These are phyloP conservation scores for Desmodesmus armatus DNA, from an alignment of 139 green algal species.

Conservation along the genomic window DNA sequence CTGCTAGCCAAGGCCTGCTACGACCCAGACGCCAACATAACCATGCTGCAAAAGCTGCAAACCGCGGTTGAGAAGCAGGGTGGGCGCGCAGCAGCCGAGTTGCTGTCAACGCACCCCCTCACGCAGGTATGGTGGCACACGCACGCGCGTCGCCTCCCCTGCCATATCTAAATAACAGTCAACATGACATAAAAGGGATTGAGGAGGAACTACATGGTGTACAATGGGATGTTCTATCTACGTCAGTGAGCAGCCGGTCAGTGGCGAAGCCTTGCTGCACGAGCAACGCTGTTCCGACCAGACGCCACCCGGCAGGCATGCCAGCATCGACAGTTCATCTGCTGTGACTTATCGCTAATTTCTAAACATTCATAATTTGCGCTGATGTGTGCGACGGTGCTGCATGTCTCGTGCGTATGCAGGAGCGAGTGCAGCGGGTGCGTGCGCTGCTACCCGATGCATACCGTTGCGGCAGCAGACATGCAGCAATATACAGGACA, in stretches of 20 bases:
- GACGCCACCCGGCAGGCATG: not conserved
- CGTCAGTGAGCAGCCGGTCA: not conserved
- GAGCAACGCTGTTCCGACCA: not conserved
- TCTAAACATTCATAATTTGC: not conserved
- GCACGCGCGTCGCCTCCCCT: not conserved
- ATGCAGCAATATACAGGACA: constrained; percentile 28
- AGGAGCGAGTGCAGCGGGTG: constrained; percentile 65
- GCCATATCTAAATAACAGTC: not conserved
- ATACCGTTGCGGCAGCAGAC: constrained; percentile 47
- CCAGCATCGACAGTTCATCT: not conserved
- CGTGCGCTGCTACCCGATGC: constrained; percentile 57
- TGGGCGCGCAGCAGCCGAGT: constrained; percentile 19
- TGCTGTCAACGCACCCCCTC: constrained; percentile 77
- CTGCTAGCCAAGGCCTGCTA: constrained; percentile 82
- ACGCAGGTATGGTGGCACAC: constrained; percentile 12
- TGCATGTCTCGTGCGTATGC: constrained; percentile 44
- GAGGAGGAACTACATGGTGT: not conserved
- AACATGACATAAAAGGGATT: not conserved
- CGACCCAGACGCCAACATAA: constrained; percentile 65
- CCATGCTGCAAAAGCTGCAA: constrained; percentile 67
- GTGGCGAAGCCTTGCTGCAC: not conserved
- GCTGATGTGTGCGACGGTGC: constrained; percentile 50
- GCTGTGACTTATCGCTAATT: not conserved
- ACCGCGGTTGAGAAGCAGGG: not conserved
- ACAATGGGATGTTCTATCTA: not conserved